Conservation (phyloP, 2,329 filamentous ascomycete species). For the Raffaelea deltoideospora region DNA sequence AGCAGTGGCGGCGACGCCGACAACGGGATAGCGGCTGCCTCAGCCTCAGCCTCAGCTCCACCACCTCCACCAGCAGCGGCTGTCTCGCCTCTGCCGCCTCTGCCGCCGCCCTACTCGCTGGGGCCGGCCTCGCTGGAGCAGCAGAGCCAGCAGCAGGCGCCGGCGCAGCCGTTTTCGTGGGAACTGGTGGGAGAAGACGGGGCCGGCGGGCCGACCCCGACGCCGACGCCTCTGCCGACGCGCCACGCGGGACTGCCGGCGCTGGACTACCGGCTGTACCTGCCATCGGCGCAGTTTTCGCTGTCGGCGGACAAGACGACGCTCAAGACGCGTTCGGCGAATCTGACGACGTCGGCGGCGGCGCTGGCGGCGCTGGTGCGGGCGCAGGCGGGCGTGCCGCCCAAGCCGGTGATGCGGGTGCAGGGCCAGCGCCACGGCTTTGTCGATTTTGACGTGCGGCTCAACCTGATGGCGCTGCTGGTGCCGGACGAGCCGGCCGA, state of each 20-base stretch:
- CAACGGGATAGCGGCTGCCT: too few relatives aligned
- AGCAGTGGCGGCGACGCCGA: neutral
- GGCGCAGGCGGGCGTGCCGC: slow-evolving; percentile 33
- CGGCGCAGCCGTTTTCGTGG: too few relatives aligned
- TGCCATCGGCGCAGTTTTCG: slow-evolving; percentile 34
- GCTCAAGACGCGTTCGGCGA: slow-evolving; percentile 30
- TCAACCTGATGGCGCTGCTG: slow-evolving; percentile 39
- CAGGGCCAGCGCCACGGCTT: slow-evolving; percentile 26
- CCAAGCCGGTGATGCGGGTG: slow-evolving; percentile 37
- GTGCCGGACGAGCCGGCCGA: slow-evolving; percentile 27
- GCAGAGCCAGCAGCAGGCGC: too few relatives aligned
- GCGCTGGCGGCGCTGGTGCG: slow-evolving; percentile 32
- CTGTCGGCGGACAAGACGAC: slow-evolving; percentile 32
- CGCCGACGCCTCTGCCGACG: slow-evolving; percentile 10
- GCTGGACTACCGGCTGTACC: slow-evolving; percentile 37
- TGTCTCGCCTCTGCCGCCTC: too few relatives aligned
- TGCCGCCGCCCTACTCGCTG: neutral
- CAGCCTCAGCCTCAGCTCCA: too few relatives aligned
- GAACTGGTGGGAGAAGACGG: too few relatives aligned
- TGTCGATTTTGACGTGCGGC: slow-evolving; percentile 36
- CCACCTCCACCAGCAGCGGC: too few relatives aligned
- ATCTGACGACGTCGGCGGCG: slow-evolving; percentile 28
- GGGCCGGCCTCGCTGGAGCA: neutral
- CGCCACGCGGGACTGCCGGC: slow-evolving; percentile 30
- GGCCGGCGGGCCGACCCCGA: slow-evolving; percentile 3